Evolutionary conservation across 2,329 filamentous ascomycete species (phyloP), one percentile per base, ranked within the genome.

Genomic region (Xylaria arbuscula): DNA sequence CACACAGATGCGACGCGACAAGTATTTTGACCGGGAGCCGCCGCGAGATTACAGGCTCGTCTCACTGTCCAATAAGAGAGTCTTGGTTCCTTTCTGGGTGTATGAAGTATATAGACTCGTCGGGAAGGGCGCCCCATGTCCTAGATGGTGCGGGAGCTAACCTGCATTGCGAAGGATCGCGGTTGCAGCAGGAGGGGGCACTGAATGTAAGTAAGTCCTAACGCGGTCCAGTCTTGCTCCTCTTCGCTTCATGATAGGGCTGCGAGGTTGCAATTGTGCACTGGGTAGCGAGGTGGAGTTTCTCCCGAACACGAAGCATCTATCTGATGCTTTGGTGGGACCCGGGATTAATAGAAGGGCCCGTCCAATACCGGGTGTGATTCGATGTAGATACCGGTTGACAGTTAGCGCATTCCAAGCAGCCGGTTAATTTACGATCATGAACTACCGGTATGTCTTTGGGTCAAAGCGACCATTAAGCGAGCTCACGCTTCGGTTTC

Each of bases 81-180:
- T 22, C 2, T n/a, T 45, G 13, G n/a, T 55, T n/a, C 40, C 45
- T 38, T 61, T 36, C 38, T 5, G 1, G 15, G 38, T 32, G 24
- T 57, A 45, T 32, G 24, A 55, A n/a, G 8, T 40, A n/a, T 62
- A 59, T 51, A 47, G 34, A 48, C 24, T 64, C 17, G 48, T 69
- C 56, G 64, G 64, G 50, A 64, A 36, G 34, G 36, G n/a, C 34
- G 24, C 34, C 61, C 42, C 34, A 45, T 28, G 32, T 24, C 36
- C 15, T 61, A 51, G 38, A 38, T 65, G 34, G 28, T 24, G 38
- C 55, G 55, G 56, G 67, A 53, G 56, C 53, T 40, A 51, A 48
- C 59, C 64, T 61, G 50, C 59, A 69, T 69, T 55, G 36, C 28
- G 55, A 53, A 64, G 64, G 64, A 67, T 69, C 55, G 32, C 32